Evolutionary conservation across 805 yeast species (phyloP), one percentile per base, ranked within the genome.

Genomic region (Suhomyces sp.): DNA sequence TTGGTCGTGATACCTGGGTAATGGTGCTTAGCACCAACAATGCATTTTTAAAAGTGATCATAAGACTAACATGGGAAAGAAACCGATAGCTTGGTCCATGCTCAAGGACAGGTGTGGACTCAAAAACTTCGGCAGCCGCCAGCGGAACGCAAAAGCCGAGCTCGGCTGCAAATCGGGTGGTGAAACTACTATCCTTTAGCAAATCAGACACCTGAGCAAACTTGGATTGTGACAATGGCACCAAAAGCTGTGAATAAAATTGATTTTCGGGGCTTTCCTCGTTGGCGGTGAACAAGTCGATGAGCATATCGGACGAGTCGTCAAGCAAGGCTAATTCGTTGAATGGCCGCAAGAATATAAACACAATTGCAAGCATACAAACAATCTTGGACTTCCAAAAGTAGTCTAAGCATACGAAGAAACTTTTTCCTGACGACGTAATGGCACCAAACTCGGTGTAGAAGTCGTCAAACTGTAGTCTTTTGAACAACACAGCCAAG

Each of bases 41-140:
- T 44, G 69, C 67, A 24, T 58, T 59, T 53, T 72, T 71, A 49
- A 62, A 57, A 51, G 71, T 72, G n/a, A 71, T 62, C 6, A 66
- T 60, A n/a, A 56, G 54, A 10, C 44, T 43, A 15, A 69, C 48
- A 49, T 64, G 65, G 4, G 57, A 57, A 44, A 65, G 49, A 48
- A 67, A 70, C 25, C 25, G 19, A 13, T 21, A 22, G 21, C 29
- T 20, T 4, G 44, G 44, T 10, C 20, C 41, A 37, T 37, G 41
- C 4, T 37, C 41, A 9, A 37, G 22, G 3, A 37, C n/a, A 37
- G 41, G 41, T 1, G 41, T 37, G 2, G 41, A 19, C 9, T 37
- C 41, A 20, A 15, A 41, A 8, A 21, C 19, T 20, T 22, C 27
- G 21, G 29, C 19, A 7, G 43, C 43, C 29, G 44, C 44, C 29